Conservation (phyloP, 768 basidiomycete genomes). For the Lactifluus volemus region DNA sequence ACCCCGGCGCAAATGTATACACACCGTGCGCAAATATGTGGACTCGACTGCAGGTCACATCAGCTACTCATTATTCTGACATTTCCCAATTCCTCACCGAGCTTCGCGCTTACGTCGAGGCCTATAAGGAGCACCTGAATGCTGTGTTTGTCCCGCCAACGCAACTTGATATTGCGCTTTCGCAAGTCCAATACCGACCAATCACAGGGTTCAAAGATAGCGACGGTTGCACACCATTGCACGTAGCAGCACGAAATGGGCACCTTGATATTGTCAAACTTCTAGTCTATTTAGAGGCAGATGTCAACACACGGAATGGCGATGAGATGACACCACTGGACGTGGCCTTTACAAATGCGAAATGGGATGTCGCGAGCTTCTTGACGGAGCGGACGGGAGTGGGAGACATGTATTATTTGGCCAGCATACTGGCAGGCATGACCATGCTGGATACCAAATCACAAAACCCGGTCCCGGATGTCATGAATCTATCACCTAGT, state of each 20-base stretch:
- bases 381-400: background rate
- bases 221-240: background rate
- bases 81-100: background rate
- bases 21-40: too few relatives aligned
- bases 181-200: background rate
- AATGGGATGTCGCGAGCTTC: background rate
- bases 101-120: background rate
- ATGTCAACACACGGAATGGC: background rate
- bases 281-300: background rate
- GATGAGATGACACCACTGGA: background rate
- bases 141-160: background rate
- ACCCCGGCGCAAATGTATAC: too few relatives aligned
- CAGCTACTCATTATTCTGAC: background rate
- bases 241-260: too few relatives aligned
- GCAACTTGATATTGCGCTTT: background rate
- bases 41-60: background rate
- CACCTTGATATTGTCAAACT: too few relatives aligned
- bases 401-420: too few relatives aligned
- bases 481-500: background rate
- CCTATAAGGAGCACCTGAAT: background rate
- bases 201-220: background rate
- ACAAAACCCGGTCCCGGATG: background rate
- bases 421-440: background rate
- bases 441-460: background rate
- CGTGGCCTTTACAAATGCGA: background rate